These are phyloP conservation scores for Populus euphratica DNA, from an alignment of 345 rosid species.

Conservation along the genomic window DNA sequence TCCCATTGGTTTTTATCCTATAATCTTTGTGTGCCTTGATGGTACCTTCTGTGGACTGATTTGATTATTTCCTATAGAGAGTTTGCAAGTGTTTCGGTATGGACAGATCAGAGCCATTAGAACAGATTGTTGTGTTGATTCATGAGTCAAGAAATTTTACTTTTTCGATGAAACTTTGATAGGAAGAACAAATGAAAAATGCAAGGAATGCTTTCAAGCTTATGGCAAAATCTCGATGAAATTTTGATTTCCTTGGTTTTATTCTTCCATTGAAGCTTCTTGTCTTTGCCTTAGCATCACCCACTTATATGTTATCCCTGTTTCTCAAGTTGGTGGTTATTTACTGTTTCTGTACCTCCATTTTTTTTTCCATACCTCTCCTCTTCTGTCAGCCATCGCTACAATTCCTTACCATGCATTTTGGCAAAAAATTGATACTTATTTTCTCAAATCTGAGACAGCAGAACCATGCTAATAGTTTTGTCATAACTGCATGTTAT, in stretches of 20 bases:
- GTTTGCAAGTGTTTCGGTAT: not conserved
- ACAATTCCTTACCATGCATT: not conserved
- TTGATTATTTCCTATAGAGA: not conserved
- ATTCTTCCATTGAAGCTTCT: not conserved
- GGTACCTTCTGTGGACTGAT: not conserved
- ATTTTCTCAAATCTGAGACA: not conserved
- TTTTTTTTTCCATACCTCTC: not conserved
- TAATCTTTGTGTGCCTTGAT: not conserved
- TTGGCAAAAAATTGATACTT: not conserved
- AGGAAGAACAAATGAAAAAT: not conserved
- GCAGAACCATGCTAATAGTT: conserved; percentile 1
- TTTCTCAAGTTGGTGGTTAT: not conserved
- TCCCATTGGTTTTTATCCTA: too few relatives aligned
- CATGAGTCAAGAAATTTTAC: not conserved
- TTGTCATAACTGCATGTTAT: conserved; percentile 6
- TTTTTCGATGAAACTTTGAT: not conserved
- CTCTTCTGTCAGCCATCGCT: not conserved
- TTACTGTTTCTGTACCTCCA: not conserved
- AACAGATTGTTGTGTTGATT: not conserved
- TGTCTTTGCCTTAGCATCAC: not conserved
- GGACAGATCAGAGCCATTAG: not conserved
- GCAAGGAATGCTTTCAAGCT: not conserved
- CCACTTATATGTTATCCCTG: not conserved
- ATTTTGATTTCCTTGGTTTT: not conserved
- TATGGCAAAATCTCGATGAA: not conserved